phyloP scores from a whole-genome alignment of 1,284 basidiomycete genomes.

The Somion occarium region DNA sequence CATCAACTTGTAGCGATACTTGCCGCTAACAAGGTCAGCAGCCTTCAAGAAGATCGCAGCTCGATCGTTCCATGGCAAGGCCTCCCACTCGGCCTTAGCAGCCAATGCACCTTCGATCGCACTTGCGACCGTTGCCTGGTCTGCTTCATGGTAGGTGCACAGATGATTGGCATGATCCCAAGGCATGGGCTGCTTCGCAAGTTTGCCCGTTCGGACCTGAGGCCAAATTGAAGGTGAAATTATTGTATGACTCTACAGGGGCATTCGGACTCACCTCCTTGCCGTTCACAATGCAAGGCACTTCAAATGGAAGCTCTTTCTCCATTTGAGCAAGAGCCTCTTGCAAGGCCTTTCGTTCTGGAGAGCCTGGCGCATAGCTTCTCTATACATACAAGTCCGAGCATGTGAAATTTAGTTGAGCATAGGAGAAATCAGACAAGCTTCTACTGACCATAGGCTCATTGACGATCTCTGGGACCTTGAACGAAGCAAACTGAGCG shows the following conservation, averaged over 20 bases:
- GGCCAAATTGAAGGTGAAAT: background rate
- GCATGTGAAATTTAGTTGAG: background rate
- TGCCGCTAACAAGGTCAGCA: conserved; percentile 89
- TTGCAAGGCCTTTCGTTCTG: conserved; percentile 75
- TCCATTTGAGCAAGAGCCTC: conserved; percentile 80
- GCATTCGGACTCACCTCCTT: conserved; percentile 72
- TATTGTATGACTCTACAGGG: no score
- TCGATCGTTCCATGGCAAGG: conserved; percentile 92
- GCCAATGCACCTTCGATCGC: conserved; percentile 89
- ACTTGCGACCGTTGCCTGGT: conserved; percentile 65
- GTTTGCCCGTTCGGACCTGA: conserved; percentile 81
- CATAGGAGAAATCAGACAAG: background rate
- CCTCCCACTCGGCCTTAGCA: conserved; percentile 88
- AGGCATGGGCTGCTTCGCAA: conserved; percentile 78
- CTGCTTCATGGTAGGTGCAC: conserved; percentile 88
- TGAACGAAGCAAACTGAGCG: conserved; percentile 79
- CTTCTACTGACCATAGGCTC: conserved; percentile 76
- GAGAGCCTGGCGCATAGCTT: conserved; percentile 76
- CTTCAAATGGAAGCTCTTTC: conserved; percentile 81
- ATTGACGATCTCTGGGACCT: conserved; percentile 80
- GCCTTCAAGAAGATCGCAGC: conserved; percentile 98
- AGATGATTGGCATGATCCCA: conserved; percentile 80
- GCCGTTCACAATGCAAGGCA: conserved; percentile 92
- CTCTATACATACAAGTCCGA: conserved; percentile 24
- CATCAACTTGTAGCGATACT: conserved; percentile 93